Conservation (phyloP, 192 early-diverging fungal genomes). For the Coemansia sp. region DNA sequence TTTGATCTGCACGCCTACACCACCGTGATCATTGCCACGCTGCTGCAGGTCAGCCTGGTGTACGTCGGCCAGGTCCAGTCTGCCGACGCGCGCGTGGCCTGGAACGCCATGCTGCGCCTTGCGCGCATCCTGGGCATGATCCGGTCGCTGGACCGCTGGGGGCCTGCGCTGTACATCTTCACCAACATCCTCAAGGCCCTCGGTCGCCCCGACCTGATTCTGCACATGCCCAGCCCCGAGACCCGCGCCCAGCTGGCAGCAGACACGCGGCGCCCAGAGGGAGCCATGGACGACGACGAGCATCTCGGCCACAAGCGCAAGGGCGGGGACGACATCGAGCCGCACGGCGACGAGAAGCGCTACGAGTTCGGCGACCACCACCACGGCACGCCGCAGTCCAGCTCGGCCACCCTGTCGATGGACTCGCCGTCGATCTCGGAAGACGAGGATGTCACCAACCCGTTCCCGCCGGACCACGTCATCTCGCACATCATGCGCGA, state of each 20-base stretch:
- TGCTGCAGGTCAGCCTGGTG: slow-evolving; percentile 47
- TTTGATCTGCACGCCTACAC: slow-evolving; percentile 47
- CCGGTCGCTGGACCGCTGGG: slow-evolving; percentile 51
- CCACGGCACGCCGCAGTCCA: slow-evolving; percentile 39
- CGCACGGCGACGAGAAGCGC: slow-evolving; percentile 48
- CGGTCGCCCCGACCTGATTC: slow-evolving; percentile 42
- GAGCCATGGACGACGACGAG: background rate
- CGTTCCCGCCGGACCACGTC: slow-evolving; percentile 52
- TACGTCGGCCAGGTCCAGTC: slow-evolving; percentile 51
- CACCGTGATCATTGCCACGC: slow-evolving; percentile 36
- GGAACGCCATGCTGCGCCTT: slow-evolving; percentile 49
- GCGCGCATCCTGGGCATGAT: slow-evolving; percentile 51
- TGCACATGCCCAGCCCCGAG: slow-evolving; percentile 42
- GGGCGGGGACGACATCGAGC: slow-evolving; percentile 13
- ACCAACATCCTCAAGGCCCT: slow-evolving; percentile 55
- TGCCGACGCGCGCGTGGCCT: slow-evolving; percentile 29
- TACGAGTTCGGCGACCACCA: slow-evolving; percentile 52
- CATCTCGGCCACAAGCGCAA: slow-evolving; percentile 39
- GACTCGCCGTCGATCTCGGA: slow-evolving; percentile 29
- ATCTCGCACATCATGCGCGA: slow-evolving; percentile 54
- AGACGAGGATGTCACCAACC: slow-evolving; percentile 50
- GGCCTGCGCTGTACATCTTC: slow-evolving; percentile 51
- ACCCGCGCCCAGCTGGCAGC: slow-evolving; percentile 30
- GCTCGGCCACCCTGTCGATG: slow-evolving; percentile 10
- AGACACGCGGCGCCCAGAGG: slow-evolving; percentile 20